Conservation (phyloP, 2,329 filamentous ascomycete genomes). For the Aspergillus glaucus region DNA sequence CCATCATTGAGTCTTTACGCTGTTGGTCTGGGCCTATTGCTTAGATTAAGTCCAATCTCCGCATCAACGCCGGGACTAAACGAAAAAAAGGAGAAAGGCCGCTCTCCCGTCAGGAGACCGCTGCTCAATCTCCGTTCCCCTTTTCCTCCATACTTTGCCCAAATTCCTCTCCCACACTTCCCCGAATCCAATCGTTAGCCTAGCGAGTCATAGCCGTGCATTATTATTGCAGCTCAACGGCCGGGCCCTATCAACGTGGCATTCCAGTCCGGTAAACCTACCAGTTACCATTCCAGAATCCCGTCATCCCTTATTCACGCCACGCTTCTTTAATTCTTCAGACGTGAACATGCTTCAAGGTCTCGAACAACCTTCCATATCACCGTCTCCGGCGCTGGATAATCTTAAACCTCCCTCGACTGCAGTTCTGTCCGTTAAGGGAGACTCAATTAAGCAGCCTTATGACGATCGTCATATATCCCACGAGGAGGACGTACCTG, state of each 20-base stretch:
- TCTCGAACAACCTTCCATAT: conserved; percentile 12
- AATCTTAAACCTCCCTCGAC: conserved; percentile 8
- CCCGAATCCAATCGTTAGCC: neutral
- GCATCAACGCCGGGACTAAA: neutral
- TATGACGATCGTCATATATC: conserved; percentile 9
- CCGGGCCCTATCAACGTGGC: conserved; percentile 23
- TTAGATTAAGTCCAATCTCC: neutral
- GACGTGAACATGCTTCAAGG: conserved; percentile 9
- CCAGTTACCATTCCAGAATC: conserved; percentile 14
- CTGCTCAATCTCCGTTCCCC: neutral
- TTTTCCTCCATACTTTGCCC: neutral
- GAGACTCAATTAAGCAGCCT: conserved; percentile 8
- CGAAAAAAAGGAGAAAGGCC: neutral
- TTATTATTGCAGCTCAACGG: conserved; percentile 9
- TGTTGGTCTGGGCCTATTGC: neutral
- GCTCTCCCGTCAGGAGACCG: neutral
- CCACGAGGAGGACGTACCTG: conserved; percentile 9
- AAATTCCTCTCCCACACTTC: neutral
- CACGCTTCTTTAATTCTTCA: conserved; percentile 8
- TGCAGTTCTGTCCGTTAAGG: conserved; percentile 6
- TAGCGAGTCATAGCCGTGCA: conserved; percentile 12
- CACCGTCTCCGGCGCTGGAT: conserved; percentile 11
- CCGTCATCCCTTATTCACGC: conserved; percentile 10
- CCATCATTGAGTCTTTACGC: neutral
- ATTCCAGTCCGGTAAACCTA: conserved; percentile 19